These are phyloP conservation scores for Plantago lanceolata DNA, from an alignment of 305 asterid species.

Conservation along the genomic window DNA sequence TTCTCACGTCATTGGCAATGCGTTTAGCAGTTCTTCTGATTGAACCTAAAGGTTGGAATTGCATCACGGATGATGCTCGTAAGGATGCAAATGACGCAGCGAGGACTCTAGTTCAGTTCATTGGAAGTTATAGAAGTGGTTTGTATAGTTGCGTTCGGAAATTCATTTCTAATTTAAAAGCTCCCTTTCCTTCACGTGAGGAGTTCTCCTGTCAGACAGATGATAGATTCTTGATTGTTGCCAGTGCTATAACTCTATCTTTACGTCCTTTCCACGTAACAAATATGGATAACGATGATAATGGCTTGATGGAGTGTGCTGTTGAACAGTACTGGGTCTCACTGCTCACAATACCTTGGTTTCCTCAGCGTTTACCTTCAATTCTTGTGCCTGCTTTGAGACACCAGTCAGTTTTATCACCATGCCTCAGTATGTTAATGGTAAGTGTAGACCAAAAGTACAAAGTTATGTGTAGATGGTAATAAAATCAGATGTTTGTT, in stretches of 20 bases:
- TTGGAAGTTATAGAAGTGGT: slow-evolving; percentile 62
- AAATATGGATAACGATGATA: slow-evolving; percentile 36
- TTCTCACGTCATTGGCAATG: slow-evolving; percentile 67
- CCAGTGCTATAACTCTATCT: slow-evolving; percentile 82
- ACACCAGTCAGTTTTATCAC: slow-evolving; percentile 72
- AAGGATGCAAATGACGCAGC: slow-evolving; percentile 51
- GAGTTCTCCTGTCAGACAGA: slow-evolving; percentile 44
- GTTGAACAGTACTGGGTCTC: slow-evolving; percentile 63
- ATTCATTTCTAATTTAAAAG: slow-evolving; percentile 59
- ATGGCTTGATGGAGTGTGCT: slow-evolving; percentile 43
- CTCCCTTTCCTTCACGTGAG: slow-evolving; percentile 43
- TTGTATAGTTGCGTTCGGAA: slow-evolving; percentile 57
- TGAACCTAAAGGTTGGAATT: slow-evolving; percentile 83
- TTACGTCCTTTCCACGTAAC: slow-evolving; percentile 71
- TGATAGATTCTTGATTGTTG: slow-evolving; percentile 66
- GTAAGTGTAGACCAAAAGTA: slow-evolving; percentile 48
- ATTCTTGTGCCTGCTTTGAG: slow-evolving; percentile 82
- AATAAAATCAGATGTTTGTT: slow-evolving; percentile 12
- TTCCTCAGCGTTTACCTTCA: slow-evolving; percentile 75
- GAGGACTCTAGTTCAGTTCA: slow-evolving; percentile 51
- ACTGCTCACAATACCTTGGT: slow-evolving; percentile 81
- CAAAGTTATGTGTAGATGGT: slow-evolving; percentile 16
- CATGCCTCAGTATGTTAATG: slow-evolving; percentile 74
- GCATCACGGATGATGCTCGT: slow-evolving; percentile 35
- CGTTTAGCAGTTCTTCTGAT: slow-evolving; percentile 79